Evolutionary conservation across 257 asterid genomes (phyloP), one percentile per base, ranked within the genome.

Genomic region (Nicotiana obtusifolia): DNA sequence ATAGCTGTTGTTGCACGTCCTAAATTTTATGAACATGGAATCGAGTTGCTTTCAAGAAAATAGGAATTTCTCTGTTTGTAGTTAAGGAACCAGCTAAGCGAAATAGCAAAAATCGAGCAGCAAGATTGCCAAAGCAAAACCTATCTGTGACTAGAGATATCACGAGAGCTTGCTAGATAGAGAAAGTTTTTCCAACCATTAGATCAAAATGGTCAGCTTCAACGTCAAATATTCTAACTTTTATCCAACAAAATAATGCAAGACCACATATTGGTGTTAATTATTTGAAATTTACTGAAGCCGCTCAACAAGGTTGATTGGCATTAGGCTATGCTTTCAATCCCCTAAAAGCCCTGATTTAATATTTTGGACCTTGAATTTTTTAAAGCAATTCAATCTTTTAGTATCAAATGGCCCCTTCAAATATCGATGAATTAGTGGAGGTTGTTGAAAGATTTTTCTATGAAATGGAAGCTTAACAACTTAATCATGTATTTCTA

Each of bases 61-160:
- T 35, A 60, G 64, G 85, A 30, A 41, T 82, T 2, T 82, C 75
- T 59, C 82, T 76, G 2, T 82, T 82, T 60, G 35, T 60, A 20
- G 53, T 47, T 14, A 49, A 14, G 66, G 16, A 62, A 37, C 83
- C n/a, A 35, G 24, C 62, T 5, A 24, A 24, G 61, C 5, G 77
- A 64, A 10, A 33, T 15, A 80, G 81, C 16, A 60, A n/a, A 71
- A 71, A 82, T 69, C 20, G 28, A 41, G 30, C 17, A 2, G 75
- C 61, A 1, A 81, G 4, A 82, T 75, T 15, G 3, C 68, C 8
- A 73, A 66, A 62, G 54, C 22, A 53, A 81, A 67, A 28, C 41
- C 81, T 6, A 75, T 73, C 2, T 61, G 41, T 80, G 10, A 37
- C 24, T 15, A 37, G 17, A 35, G 75, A 76, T 13, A 1, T 57